Conservation (phyloP, 164 flowering plant species). For the Sextonia rubra region DNA sequence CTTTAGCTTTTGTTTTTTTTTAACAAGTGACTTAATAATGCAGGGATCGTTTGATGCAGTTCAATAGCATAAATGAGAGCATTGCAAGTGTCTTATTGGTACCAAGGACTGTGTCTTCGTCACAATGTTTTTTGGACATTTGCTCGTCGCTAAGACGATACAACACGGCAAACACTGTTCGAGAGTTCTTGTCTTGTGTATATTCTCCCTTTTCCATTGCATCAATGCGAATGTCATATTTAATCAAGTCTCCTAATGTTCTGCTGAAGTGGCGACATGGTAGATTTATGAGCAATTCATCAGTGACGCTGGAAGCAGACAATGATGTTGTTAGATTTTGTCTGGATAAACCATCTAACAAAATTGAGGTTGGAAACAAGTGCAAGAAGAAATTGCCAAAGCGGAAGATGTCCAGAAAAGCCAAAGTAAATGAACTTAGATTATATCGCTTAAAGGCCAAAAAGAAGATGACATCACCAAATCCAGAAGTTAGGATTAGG, state of each 20-base stretch:
- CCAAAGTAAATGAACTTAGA: conserved; percentile 73
- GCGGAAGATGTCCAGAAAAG: conserved; percentile 52
- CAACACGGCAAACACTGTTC: conserved; percentile 5
- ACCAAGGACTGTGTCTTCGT: conserved; percentile 6
- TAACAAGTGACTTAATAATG: conserved; percentile 9
- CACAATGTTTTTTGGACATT: conserved; percentile 2
- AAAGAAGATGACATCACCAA: conserved; percentile 87
- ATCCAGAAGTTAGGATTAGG: conserved; percentile 87
- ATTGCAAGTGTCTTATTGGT: conserved; percentile 11
- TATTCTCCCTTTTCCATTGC: conserved; percentile 6
- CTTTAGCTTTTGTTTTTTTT: background rate
- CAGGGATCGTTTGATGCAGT: conserved; percentile 27
- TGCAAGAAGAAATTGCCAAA: conserved; percentile 31
- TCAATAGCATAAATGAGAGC: conserved; percentile 8
- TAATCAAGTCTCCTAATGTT: conserved; percentile 8
- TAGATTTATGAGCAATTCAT: conserved; percentile 37
- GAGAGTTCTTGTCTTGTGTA: conserved; percentile 10
- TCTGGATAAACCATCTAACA: conserved; percentile 28
- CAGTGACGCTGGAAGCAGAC: conserved; percentile 47
- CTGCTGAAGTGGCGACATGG: conserved; percentile 17
- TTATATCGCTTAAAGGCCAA: conserved; percentile 73
- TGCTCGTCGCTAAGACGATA: conserved; percentile 13
- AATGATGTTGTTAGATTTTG: conserved; percentile 62
- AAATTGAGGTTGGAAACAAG: conserved; percentile 14
- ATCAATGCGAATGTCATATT: conserved; percentile 12